These are phyloP conservation scores for Strobilomyces dryophilus DNA, from an alignment of 768 basidiomycete genomes.

Conservation along the genomic window DNA sequence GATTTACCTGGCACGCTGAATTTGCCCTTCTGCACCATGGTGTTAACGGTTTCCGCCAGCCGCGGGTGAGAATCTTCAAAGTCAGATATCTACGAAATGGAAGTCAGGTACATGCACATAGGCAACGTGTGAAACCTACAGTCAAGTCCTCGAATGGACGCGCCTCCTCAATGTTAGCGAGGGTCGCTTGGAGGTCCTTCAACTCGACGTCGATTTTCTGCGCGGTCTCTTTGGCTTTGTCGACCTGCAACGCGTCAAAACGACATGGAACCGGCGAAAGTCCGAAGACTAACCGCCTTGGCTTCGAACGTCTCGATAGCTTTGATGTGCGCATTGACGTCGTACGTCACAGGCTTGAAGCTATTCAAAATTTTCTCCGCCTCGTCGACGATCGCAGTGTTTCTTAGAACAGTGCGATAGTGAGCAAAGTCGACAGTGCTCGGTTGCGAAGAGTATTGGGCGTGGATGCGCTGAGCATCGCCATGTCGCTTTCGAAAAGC, in stretches of 20 bases:
- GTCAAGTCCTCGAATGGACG: constrained; percentile 97
- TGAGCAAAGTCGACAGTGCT: constrained; percentile 86
- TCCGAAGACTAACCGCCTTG: constrained; percentile 71
- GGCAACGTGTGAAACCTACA: constrained; percentile 43
- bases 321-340: constrained; percentile 83
- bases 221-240: constrained; percentile 85
- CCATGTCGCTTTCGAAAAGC: constrained; percentile 95
- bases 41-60: constrained; percentile 86
- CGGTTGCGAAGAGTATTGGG: constrained; percentile 61
- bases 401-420: constrained; percentile 91
- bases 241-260: constrained; percentile 49
- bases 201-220: constrained; percentile 89
- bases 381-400: constrained; percentile 87
- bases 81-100: constrained; percentile 64
- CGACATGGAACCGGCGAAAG: constrained; percentile 1
- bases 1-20: constrained; percentile 89
- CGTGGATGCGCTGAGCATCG: constrained; percentile 76
- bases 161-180: constrained; percentile 95
- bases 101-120: neutral
- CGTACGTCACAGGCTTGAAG: constrained; percentile 95
- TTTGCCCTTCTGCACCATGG: constrained; percentile 96
- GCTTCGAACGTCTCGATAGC: constrained; percentile 96
- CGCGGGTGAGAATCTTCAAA: constrained; percentile 91
- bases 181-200: constrained; percentile 85
- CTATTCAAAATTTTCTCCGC: constrained; percentile 83